A percentile compares a stretch with the other conserved stretches of the same genome.
phyloP scores from a whole-genome alignment of 352 stramenopile species.

The Pythium phragmiticola region DNA sequence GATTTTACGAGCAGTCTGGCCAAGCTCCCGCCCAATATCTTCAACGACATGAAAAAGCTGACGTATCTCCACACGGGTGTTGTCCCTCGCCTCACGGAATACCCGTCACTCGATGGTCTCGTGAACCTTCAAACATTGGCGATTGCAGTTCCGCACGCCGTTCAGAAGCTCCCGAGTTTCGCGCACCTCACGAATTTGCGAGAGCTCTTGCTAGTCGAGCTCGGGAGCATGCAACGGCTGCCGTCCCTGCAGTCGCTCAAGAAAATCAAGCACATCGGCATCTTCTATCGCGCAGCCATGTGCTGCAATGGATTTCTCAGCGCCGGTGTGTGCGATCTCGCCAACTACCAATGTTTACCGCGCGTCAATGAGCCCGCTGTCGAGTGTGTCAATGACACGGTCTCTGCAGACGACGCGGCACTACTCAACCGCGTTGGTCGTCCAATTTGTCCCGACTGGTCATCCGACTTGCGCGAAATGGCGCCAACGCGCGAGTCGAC shows the following conservation, averaged over 20 bases:
- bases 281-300: constrained; percentile 7
- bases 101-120: constrained; percentile 37
- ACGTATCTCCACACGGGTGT: constrained; percentile 38
- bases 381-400: not conserved
- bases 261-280: constrained; percentile 13
- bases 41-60: constrained; percentile 38
- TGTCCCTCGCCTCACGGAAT: constrained; percentile 27
- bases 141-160: constrained; percentile 10
- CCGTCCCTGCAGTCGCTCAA: constrained; percentile 19
- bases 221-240: not conserved
- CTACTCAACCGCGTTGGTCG: not conserved
- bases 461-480: constrained; percentile 5
- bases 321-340: constrained; percentile 17
- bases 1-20: constrained; percentile 2
- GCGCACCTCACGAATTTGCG: constrained; percentile 7
- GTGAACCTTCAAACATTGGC: constrained; percentile 34
- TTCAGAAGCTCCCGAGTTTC: constrained; percentile 6
- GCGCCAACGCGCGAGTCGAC: constrained; percentile 7
- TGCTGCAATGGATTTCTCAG: constrained; percentile 27
- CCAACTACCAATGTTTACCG: constrained; percentile 12
- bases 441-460: not conserved
- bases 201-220: constrained; percentile 13
- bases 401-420: not conserved
- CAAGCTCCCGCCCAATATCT: constrained; percentile 27
- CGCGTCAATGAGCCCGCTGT: constrained; percentile 4